Conservation (phyloP, 2,329 filamentous ascomycete species). For the Emmonsia crescens region DNA sequence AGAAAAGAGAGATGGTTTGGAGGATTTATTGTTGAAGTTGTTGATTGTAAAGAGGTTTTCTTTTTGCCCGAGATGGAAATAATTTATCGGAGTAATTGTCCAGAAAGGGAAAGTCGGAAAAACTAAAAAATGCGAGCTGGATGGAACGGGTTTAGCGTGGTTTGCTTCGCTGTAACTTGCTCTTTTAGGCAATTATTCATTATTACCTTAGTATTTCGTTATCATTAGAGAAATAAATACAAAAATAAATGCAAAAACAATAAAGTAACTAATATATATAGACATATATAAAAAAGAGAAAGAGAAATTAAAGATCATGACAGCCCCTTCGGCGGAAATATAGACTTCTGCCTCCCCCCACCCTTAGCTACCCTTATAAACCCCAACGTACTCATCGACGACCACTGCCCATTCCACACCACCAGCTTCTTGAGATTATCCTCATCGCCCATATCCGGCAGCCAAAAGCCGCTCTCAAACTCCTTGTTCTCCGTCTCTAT, state of each 20-base stretch:
- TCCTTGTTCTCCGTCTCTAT: slow-evolving; percentile 65
- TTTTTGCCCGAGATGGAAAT: background rate
- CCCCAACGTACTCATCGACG: slow-evolving; percentile 61
- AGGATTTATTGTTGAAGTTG: background rate
- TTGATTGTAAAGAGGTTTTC: background rate
- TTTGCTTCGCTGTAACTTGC: background rate
- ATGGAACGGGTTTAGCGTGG: background rate
- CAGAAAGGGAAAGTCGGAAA: background rate
- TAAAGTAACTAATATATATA: background rate
- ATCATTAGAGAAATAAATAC: background rate
- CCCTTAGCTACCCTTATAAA: slow-evolving; percentile 64
- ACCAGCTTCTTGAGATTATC: slow-evolving; percentile 56
- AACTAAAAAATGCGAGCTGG: background rate
- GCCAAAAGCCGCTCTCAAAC: slow-evolving; percentile 66
- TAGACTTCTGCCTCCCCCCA: slow-evolving; percentile 56
- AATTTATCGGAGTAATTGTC: background rate
- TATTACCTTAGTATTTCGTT: too few relatives aligned
- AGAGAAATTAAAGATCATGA: slow-evolving; percentile 32
- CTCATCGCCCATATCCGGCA: slow-evolving; percentile 64
- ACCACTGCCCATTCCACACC: slow-evolving; percentile 76
- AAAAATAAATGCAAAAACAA: background rate
- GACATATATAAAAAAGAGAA: too few relatives aligned
- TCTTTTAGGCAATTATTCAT: background rate
- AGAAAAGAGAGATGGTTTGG: background rate
- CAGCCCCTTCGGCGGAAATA: slow-evolving; percentile 61